Evolutionary conservation across 1,284 basidiomycete genomes (phyloP).

Genomic region (Cryptococcus wingfieldii): DNA sequence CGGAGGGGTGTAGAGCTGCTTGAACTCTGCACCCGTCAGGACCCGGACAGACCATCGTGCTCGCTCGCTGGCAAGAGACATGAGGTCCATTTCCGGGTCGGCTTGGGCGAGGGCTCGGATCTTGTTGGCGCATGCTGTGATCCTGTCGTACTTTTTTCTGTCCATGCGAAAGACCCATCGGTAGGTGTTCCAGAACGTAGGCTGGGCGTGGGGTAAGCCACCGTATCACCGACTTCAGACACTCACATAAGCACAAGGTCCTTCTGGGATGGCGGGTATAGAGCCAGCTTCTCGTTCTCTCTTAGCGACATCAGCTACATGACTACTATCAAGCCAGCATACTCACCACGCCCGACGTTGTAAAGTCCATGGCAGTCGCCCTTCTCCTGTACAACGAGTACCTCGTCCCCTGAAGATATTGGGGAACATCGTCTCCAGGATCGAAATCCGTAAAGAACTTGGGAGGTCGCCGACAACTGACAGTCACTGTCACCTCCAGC

Average conservation of each 20-base stretch:
- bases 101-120: conserved; percentile 24
- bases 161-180: conserved; percentile 33
- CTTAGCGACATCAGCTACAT: conserved; percentile 14
- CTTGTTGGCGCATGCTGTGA: conserved; percentile 19
- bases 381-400: conserved; percentile 21
- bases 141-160: conserved; percentile 4
- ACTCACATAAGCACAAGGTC: conserved; percentile 31
- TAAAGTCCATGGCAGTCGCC: conserved; percentile 45
- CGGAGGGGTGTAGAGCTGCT: conserved; percentile 19
- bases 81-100: conserved; percentile 32
- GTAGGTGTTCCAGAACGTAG: conserved; percentile 40
- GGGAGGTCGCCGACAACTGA: conserved; percentile 36
- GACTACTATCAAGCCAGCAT: background rate
- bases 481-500: conserved; percentile 28
- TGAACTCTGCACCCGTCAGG: conserved; percentile 6
- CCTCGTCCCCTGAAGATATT: background rate
- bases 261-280: conserved; percentile 35
- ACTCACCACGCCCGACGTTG: conserved; percentile 14
- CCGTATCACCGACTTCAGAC: conserved; percentile 21
- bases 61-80: conserved; percentile 15
- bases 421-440: conserved; percentile 6
- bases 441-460: conserved; percentile 34
- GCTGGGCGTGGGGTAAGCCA: conserved; percentile 13
- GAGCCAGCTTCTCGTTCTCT: conserved; percentile 30
- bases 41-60: conserved; percentile 3